phyloP scores from a whole-genome alignment of 2,329 filamentous ascomycete genomes.

The Fusarium sp. region DNA sequence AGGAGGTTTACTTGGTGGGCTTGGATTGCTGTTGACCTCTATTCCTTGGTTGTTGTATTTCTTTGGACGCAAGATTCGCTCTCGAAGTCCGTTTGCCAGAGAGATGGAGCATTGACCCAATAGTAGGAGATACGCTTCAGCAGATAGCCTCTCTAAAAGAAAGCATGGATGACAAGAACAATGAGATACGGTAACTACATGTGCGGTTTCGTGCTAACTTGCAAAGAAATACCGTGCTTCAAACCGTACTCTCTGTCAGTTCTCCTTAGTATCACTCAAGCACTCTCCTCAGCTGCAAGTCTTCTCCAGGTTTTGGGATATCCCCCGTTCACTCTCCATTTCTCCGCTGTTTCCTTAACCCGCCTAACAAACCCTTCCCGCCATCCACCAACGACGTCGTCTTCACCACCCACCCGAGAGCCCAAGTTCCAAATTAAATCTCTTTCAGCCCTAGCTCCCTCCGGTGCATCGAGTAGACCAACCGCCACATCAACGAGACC shows the following conservation, averaged over 20 bases:
- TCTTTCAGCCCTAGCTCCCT: slow-evolving; percentile 60
- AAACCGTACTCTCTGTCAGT: no score
- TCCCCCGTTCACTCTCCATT: slow-evolving; percentile 29
- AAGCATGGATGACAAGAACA: not conserved
- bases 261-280: not conserved
- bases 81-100: slow-evolving; percentile 70
- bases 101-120: slow-evolving; percentile 1
- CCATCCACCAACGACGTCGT: slow-evolving; percentile 32
- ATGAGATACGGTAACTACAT: not conserved
- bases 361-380: slow-evolving; percentile 19
- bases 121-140: not conserved
- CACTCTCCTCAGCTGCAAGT: not conserved
- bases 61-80: slow-evolving; percentile 71
- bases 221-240: not conserved
- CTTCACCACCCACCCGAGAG: slow-evolving; percentile 7
- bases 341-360: slow-evolving; percentile 33
- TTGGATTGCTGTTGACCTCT: slow-evolving; percentile 68
- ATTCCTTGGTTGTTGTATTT: slow-evolving; percentile 77
- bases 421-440: slow-evolving; percentile 57
- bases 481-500: slow-evolving; percentile 58
- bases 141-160: not conserved
- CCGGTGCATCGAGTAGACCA: slow-evolving; percentile 56
- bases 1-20: slow-evolving; percentile 72
- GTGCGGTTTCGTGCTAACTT: not conserved
- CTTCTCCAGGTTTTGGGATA: slow-evolving; percentile 27